phyloP scores from a whole-genome alignment of 1,139 yeast species.

The Suhomyces yuchorum region DNA sequence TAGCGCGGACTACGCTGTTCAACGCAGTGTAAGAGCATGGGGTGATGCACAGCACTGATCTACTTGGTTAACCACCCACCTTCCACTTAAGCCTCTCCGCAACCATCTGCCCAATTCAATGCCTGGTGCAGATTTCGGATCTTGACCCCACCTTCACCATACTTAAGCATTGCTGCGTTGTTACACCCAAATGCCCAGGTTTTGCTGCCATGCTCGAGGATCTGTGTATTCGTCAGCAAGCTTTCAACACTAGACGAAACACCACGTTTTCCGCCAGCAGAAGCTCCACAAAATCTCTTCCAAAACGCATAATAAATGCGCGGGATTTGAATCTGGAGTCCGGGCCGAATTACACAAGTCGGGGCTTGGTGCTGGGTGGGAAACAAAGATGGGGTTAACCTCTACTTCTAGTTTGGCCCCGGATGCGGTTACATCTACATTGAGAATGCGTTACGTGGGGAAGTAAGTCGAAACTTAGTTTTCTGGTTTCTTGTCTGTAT shows the following conservation, averaged over 20 bases:
- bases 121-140: background rate
- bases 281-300: background rate
- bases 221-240: background rate
- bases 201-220: background rate
- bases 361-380: background rate
- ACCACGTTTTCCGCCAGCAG: background rate
- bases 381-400: background rate
- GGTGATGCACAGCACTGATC: background rate
- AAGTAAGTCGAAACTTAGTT: background rate
- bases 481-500: background rate
- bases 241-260: background rate
- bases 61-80: background rate
- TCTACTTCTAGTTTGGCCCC: too few species aligned
- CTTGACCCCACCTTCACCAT: background rate
- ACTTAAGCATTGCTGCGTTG: background rate
- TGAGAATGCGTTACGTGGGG: background rate
- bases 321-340: background rate
- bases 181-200: background rate
- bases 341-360: background rate
- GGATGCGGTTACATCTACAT: too few species aligned
- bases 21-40: background rate
- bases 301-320: background rate
- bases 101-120: background rate
- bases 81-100: background rate
- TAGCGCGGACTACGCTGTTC: background rate